Base-by-base conservation (phyloP, 2,329 filamentous ascomycete genomes). In the Thelonectria rubi region DNA sequence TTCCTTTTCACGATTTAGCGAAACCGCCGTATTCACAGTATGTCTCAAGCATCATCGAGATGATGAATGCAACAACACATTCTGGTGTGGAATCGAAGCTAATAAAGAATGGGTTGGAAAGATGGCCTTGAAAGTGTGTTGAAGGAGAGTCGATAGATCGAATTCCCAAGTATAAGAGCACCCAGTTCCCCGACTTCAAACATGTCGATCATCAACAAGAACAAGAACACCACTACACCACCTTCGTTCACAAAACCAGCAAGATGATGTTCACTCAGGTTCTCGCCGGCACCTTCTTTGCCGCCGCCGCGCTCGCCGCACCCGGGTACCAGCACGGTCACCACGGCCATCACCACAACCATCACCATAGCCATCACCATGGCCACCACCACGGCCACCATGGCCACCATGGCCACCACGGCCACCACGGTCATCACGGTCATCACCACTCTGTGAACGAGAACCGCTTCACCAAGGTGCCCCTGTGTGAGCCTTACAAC, bases 181-280 rank as follows among this genome's bases (percentile, higher is more conserved):
- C 3, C 34, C 11, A 14, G 34, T 15, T 37, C 34, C 34, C 12
- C 34, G 12, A 10, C 34, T 8, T 37, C 34, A 37, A 37, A 15
- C 34, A 15, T 37, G 5, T 37, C 15, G 7, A 37, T 37, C 34
- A 30, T 37, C 34, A 37, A 12, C 34, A 37, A 37, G 6, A 37
- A 37, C 34, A 15, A 37, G 7, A 37, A 37, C 34, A 6, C 9
- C 32, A 37, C 9, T 15, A 15, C 34, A 37, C 34, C 34, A 37
- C 15, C 34, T 37, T 37, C 34, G 11, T 37, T 37, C 15, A 15
- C 2, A 6, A 37, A 15, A 12, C 32, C 11, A 37, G 11, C 45
- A 30, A 47, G n/a, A 47, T 47, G 45, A 47, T 30, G 45, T 26
- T 47, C 45, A 30, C 45, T 47, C 45, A 47, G 45, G 6, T 47